Percentiles rank a stretch among this genome's conserved stretches.
These are phyloP conservation scores for Apiotrichum gracile DNA, from an alignment of 1,284 basidiomycete species.

Conservation along the genomic window DNA sequence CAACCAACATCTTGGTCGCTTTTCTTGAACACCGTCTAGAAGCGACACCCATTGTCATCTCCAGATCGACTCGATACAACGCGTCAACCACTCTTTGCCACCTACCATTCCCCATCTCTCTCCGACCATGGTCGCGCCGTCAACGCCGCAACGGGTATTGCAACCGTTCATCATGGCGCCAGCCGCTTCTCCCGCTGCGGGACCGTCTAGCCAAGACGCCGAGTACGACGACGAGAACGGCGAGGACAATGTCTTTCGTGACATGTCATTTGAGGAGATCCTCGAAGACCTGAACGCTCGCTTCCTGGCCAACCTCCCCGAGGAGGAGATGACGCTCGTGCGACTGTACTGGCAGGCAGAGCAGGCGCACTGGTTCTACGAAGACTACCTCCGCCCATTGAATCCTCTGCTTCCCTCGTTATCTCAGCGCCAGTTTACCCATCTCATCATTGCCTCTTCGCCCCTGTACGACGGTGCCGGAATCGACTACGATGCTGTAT, in stretches of 20 bases:
- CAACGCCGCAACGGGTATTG: background rate
- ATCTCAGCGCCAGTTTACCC: slow-evolving; percentile 88
- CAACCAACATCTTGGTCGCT: no score
- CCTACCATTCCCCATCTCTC: background rate
- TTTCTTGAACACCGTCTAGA: no score
- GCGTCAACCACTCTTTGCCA: background rate
- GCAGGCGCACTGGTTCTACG: slow-evolving; percentile 99
- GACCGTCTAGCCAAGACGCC: background rate
- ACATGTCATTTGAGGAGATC: slow-evolving; percentile 52
- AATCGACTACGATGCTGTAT: slow-evolving; percentile 45
- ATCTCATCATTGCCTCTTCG: slow-evolving; percentile 65
- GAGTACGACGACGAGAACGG: slow-evolving; percentile 17
- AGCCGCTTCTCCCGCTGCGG: background rate
- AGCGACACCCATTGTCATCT: no score
- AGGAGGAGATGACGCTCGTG: slow-evolving; percentile 84
- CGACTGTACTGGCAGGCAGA: slow-evolving; percentile 98
- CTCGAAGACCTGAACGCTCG: slow-evolving; percentile 90
- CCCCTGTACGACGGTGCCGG: slow-evolving; percentile 28
- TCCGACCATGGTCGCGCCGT: background rate
- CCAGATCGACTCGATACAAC: no score
- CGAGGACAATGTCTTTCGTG: slow-evolving; percentile 40
- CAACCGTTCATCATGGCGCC: background rate
- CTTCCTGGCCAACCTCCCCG: slow-evolving; percentile 94
- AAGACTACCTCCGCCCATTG: slow-evolving; percentile 92
- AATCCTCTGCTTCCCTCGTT: slow-evolving; percentile 82